Base-by-base conservation (phyloP, 805 yeast species). In the Lipomyces lipofer region DNA sequence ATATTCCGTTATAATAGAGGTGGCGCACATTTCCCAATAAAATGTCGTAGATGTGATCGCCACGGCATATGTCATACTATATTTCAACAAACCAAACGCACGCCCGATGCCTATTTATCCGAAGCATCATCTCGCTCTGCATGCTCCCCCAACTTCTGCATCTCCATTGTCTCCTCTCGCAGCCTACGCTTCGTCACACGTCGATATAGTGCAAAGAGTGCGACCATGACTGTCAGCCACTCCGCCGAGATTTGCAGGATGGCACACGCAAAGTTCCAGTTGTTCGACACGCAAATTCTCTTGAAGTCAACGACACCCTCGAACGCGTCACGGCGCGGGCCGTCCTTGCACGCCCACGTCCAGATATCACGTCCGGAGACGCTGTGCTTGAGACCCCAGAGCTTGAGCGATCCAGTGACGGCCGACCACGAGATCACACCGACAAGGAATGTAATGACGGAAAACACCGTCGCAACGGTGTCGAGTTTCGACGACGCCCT, bases 401-500 rank as follows among this genome's bases (percentile, higher is more conserved):
- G 40, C 17, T 36, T 36, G 40, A 36, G 40, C 17, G 40, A 36
- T 2, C 40, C 40, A 15, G 24, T 36, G 25, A 36, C 40, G 40
- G 22, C 40, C 3, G 40, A n/a, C 40, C 40, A 36, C 40, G 22
- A n/a, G 40, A 19, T 36, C n/a, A 36, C 12, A n/a, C 40, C 40
- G 40, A 25, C 40, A 13, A 36, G 10, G 22, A 36, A 36, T 25
- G 40, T 10, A n/a, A 36, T 17, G 10, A 36, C 10, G 4, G 40
- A 36, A 17, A 36, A 36, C 22, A 36, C 25, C 10, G 40, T 36
- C 40, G 40, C 24, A 25, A 36, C 25, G 3, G 40, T 36, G 1
- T 36, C 40, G n/a, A 36, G 6, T 25, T 25, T 17, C 25, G 40
- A 36, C 3, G 40, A 36, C 27, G 40, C 19, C 21, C 40, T 22